A percentile compares a stretch with the other conserved stretches of the same genome.
These are phyloP conservation scores for Secale cereale DNA, from an alignment of 176 grass and related monocot genomes.

Conservation along the genomic window DNA sequence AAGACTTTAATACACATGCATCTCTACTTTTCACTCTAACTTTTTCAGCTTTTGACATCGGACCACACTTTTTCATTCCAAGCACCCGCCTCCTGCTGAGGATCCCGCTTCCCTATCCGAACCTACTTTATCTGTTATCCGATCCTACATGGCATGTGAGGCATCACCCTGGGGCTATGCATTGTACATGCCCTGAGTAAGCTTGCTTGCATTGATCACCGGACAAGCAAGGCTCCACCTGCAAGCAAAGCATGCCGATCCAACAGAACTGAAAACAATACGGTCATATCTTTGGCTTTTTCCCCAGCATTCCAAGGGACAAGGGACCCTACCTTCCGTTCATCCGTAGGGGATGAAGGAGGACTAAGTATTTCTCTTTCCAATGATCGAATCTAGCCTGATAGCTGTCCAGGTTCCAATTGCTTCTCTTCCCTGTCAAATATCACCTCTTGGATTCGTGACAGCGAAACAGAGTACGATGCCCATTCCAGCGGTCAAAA, in stretches of 20 bases:
- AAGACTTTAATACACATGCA: too few species aligned
- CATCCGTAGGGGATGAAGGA: constrained; percentile 1
- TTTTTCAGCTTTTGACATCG: too few species aligned
- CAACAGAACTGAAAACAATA: background rate
- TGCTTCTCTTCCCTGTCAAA: background rate
- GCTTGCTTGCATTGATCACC: background rate
- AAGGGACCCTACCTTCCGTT: background rate
- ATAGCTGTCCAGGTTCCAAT: background rate
- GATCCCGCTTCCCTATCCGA: too few species aligned
- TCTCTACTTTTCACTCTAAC: too few species aligned
- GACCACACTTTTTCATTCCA: too few species aligned
- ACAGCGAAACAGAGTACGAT: background rate
- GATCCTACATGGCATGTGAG: too few species aligned
- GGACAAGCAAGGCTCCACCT: background rate
- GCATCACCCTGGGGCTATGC: too few species aligned
- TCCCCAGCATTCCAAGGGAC: background rate
- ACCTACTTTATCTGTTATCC: too few species aligned
- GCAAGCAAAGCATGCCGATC: background rate
- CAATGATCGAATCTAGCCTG: background rate
- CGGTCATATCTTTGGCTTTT: background rate
- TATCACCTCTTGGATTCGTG: constrained; percentile 7
- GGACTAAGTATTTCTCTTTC: background rate
- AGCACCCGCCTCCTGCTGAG: too few species aligned
- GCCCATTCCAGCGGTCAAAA: background rate
- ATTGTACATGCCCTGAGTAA: background rate